Base-by-base conservation (phyloP, 768 basidiomycete species). In the Lentinus tigrinus region DNA sequence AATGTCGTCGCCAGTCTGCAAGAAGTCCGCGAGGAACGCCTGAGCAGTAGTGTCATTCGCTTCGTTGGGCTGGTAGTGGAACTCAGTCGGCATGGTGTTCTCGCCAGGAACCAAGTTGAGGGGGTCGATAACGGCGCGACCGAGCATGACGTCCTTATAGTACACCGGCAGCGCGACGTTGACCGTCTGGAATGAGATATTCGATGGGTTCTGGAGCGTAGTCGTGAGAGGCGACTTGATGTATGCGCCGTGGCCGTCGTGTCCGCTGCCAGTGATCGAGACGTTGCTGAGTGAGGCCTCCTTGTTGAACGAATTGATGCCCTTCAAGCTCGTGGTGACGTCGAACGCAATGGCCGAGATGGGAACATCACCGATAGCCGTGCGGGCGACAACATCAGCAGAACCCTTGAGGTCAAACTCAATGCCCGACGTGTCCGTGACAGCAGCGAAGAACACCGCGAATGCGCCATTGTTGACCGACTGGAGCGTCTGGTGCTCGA, bases 1-100 rank as follows among this genome's bases (percentile, higher is more conserved):
- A 34, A 90, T 67, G 8, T 63, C 53, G 43, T 79, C 67, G 24
- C 73, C 75, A 0, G 77, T 79, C 68, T 84, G 83, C 42, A 90
- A 76, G 70, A 88, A 89, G 31, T 74, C 67, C 9, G 80, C 75
- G 60, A 88, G 67, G 76, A 90, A 89, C 26, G 71, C 69, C 75
- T 87, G 82, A 3, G 88, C 87, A 23, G 75, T 71, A 3, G 87
- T 88, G 64, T 89, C 81, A 61, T 88, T 88, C 10, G 84, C 79
- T 68, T 88, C 69, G 10, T 77, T 76, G 1, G 88, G 88, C 61
- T 78, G 73, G 63, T 91, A 91, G 58, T 80, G 85, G 75, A 91
- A 89, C 65, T 88, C 85, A 2, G 85, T 75, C 0, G 75, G 51
- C 23, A 84, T 65, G 1, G 63, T 66, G 60, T 89, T 87, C 43